phyloP scores from a whole-genome alignment of 2,329 filamentous ascomycete species.

The Myriosclerotinia duriaeana region DNA sequence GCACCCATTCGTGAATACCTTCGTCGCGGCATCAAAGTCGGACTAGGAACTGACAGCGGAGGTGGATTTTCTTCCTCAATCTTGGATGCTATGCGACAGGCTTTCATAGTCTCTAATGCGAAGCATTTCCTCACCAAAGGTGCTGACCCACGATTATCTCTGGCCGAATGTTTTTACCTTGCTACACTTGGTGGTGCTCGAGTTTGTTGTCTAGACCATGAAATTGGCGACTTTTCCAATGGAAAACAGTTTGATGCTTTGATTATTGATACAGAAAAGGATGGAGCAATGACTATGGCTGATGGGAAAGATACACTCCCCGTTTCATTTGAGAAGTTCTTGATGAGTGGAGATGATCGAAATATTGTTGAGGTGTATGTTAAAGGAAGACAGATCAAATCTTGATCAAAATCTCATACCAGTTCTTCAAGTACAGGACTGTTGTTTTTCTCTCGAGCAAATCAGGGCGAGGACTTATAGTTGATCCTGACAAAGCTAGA shows the following conservation, averaged over 20 bases:
- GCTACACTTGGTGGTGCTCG: conserved; percentile 52
- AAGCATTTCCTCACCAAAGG: conserved; percentile 47
- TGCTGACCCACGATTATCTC: conserved; percentile 32
- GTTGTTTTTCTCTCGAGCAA: background rate
- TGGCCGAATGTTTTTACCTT: conserved; percentile 46
- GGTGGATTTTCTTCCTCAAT: conserved; percentile 63
- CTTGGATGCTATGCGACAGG: conserved; percentile 57
- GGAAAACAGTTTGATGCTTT: conserved; percentile 90
- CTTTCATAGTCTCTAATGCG: conserved; percentile 51
- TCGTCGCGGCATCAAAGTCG: conserved; percentile 59
- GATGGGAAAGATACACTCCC: conserved; percentile 25
- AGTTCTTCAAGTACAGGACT: background rate
- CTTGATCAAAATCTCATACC: conserved; percentile 5
- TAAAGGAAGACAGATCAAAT: conserved; percentile 51
- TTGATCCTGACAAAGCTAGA: background rate
- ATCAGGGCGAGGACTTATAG: background rate
- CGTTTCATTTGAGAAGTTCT: conserved; percentile 72
- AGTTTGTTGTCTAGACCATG: conserved; percentile 57
- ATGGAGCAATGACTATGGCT: conserved; percentile 25
- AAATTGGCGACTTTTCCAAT: conserved; percentile 75
- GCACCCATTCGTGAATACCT: conserved; percentile 60
- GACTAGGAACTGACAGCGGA: conserved; percentile 63
- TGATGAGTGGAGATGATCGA: conserved; percentile 86
- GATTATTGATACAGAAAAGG: conserved; percentile 75
- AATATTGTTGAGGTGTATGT: conserved; percentile 89